Conservation (phyloP, 1,139 yeast species). For the Scheffersomyces illinoinensis region DNA sequence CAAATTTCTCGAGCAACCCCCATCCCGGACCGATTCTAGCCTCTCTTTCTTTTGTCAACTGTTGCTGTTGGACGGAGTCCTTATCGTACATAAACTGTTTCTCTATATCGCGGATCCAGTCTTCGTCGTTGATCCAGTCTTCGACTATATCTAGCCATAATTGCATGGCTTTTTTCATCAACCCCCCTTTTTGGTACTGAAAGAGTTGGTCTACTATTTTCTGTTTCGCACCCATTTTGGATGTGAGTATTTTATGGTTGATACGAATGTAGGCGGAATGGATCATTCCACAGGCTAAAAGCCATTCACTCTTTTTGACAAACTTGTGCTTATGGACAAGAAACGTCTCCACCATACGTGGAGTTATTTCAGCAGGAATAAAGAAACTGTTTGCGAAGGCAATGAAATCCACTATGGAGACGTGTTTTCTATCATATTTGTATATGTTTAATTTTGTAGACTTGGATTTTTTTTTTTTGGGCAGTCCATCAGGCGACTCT, state of each 20-base stretch:
- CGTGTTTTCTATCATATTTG: constrained; percentile 26
- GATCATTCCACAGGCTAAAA: constrained; percentile 64
- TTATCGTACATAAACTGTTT: constrained; percentile 36
- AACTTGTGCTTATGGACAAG: constrained; percentile 52
- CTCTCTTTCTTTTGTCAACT: constrained; percentile 23
- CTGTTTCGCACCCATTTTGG: constrained; percentile 50
- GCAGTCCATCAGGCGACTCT: constrained; percentile 8
- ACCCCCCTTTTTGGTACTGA: constrained; percentile 54
- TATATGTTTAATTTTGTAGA: constrained; percentile 10
- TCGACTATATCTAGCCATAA: constrained; percentile 56
- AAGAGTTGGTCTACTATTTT: constrained; percentile 52
- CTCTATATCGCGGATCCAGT: constrained; percentile 55
- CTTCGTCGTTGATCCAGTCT: constrained; percentile 52
- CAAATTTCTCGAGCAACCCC: constrained; percentile 31
- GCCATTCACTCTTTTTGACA: constrained; percentile 60
- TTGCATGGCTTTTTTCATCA: constrained; percentile 45
- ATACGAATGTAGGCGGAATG: constrained; percentile 59
- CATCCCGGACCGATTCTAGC: constrained; percentile 37
- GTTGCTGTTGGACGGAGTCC: constrained; percentile 20
- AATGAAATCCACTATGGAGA: constrained; percentile 51
- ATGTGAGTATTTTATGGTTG: constrained; percentile 46
- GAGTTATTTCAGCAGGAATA: constrained; percentile 55
- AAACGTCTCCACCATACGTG: constrained; percentile 51
- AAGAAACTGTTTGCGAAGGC: constrained; percentile 63
- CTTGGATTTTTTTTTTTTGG: background rate